Base-by-base conservation (phyloP, 2,329 filamentous ascomycete species). In the Claviceps cyperi region DNA sequence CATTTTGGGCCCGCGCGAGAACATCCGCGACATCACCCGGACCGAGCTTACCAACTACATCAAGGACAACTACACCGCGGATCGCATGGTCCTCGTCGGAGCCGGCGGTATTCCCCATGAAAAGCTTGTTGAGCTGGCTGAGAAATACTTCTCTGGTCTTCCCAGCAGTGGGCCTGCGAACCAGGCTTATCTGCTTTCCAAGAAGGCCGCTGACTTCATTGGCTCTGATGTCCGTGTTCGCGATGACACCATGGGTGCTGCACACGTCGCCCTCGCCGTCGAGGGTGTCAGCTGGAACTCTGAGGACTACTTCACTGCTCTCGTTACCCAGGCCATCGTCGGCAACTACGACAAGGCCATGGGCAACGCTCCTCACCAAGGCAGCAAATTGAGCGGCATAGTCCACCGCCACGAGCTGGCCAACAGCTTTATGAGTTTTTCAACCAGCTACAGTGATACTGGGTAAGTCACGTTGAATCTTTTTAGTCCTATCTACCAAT, bases 351-450 rank as follows among this genome's bases (percentile, higher is more conserved):
- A 98, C 76, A 92, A 92, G 73, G 86, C 92, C 60, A 91, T 97
- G 82, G 92, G 94, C 66, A 95, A 92, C 71, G 92, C 92, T 53
- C 84, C 90, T 58, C 92, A 96, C 76, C 84, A 96, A 66, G 92
- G 94, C 63, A 95, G 89, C 86, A 96, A 94, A 80, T 87, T 98
- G 62, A 95, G 88, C 76, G 83, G 84, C 58, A 88, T 92, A 64
- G 84, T 98, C 59, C 86, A 94, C 78, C 83, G 94, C 73, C 81
- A 97, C 74, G 84, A 90, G 69, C 80, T 98, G 55, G 92, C 92
- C 70, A 98, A 95, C 77, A 96, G 90, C 81, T 98, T 96, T 80
- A 98, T 98, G 94, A 94, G 87, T 76, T 98, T 98, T 76, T 96
- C 90, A 58, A 98, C 92, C 59, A 95, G 88, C 78, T 98, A 98